These are phyloP conservation scores for Brettanomyces nanus DNA, from an alignment of 805 yeast genomes.

Conservation along the genomic window DNA sequence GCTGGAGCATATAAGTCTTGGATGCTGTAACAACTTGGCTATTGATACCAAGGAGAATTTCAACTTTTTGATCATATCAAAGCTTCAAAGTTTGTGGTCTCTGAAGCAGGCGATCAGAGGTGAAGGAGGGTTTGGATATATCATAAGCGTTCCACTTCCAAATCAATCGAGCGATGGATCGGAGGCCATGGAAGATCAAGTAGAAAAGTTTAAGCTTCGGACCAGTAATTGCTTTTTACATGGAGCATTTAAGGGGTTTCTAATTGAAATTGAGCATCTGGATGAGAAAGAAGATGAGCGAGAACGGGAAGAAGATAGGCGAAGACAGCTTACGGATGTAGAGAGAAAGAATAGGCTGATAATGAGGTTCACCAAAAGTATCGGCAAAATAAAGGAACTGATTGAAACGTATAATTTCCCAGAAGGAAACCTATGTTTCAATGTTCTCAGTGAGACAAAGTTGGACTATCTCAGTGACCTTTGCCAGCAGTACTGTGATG, in stretches of 20 bases:
- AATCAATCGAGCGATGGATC: constrained; percentile 10
- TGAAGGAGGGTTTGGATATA: constrained; percentile 64
- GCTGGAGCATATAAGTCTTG: constrained; percentile 25
- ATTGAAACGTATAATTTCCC: constrained; percentile 28
- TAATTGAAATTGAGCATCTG: constrained; percentile 49
- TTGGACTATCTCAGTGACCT: constrained; percentile 29
- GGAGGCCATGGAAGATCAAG: constrained; percentile 6
- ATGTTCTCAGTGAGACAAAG: constrained; percentile 29
- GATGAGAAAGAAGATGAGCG: constrained; percentile 15
- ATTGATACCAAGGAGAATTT: constrained; percentile 36
- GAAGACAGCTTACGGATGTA: constrained; percentile 7
- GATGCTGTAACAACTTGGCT: constrained; percentile 43
- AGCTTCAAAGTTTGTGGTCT: constrained; percentile 63
- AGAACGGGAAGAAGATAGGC: constrained; percentile 7
- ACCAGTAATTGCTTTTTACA: constrained; percentile 68
- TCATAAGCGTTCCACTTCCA: constrained; percentile 30
- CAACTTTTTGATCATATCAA: constrained; percentile 44
- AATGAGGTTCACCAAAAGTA: constrained; percentile 25
- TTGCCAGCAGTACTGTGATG: constrained; percentile 33
- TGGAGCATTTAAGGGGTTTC: constrained; percentile 64
- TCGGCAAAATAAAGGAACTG: constrained; percentile 25
- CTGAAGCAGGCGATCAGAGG: constrained; percentile 64
- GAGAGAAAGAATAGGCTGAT: constrained; percentile 20
- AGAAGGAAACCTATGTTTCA: constrained; percentile 28
- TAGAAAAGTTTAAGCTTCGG: constrained; percentile 45